Evolutionary conservation across 176 grass and related monocot species (phyloP).

Genomic region (Lolium multiflorum): DNA sequence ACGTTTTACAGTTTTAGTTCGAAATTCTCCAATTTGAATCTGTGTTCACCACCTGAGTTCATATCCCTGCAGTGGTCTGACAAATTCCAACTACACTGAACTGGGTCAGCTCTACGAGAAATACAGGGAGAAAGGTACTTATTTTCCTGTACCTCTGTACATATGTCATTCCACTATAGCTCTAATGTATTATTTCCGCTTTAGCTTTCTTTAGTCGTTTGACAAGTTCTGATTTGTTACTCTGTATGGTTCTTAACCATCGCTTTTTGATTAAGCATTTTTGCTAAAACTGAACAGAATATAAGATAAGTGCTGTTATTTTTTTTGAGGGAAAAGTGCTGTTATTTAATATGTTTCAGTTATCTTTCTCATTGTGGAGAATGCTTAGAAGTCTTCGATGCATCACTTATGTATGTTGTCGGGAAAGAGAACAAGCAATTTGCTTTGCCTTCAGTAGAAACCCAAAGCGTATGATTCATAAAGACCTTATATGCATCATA

Average conservation of each 20-base stretch:
- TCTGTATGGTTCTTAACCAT: not conserved
- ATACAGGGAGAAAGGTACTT: conserved; percentile 52
- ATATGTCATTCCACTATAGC: conserved; percentile 15
- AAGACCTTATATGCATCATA: not conserved
- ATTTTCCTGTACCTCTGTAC: conserved; percentile 9
- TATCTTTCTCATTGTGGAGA: not conserved
- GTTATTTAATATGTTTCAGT: not conserved
- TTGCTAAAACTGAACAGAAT: not conserved
- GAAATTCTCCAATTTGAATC: not conserved
- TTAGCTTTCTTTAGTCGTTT: not conserved
- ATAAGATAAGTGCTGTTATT: no score
- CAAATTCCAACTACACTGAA: conserved; percentile 61
- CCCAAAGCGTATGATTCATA: not conserved
- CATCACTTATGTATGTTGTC: not conserved
- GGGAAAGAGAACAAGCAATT: not conserved
- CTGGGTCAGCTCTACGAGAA: conserved; percentile 59
- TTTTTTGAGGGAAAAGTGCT: no score
- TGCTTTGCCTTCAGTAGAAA: not conserved
- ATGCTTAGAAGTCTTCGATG: not conserved
- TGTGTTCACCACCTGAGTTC: conserved; percentile 13
- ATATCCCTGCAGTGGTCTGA: conserved; percentile 60
- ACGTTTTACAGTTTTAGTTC: not conserved
- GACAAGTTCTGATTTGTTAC: not conserved
- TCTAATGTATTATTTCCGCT: not conserved
- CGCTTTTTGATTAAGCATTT: not conserved